Conservation (phyloP, 1,139 yeast genomes). For the Blastobotrys capitulatus region DNA sequence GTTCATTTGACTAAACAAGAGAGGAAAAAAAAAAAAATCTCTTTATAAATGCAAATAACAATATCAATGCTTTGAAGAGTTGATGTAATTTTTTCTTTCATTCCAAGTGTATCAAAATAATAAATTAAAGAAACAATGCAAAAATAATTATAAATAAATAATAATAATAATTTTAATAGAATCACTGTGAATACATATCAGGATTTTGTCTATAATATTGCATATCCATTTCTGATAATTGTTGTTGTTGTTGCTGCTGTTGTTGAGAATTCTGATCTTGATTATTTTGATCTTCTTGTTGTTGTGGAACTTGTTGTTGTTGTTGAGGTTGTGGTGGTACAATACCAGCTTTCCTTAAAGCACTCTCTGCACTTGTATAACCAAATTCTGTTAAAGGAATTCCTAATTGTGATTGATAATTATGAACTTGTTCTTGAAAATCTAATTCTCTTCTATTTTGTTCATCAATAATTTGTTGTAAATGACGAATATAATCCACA, state of each 20-base stretch:
- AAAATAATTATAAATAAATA: not conserved
- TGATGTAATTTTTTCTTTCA: too few relatives aligned
- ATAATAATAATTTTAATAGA: not conserved
- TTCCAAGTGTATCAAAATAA: too few relatives aligned
- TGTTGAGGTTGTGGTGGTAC: not conserved
- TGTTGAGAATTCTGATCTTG: not conserved
- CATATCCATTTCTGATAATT: conserved; percentile 1
- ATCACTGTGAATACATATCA: not conserved
- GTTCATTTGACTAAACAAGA: too few relatives aligned
- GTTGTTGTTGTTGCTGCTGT: not conserved
- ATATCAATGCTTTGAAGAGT: too few relatives aligned
- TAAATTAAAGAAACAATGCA: too few relatives aligned
- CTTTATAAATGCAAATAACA: too few relatives aligned
- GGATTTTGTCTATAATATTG: conserved; percentile 4
- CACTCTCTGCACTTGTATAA: conserved; percentile 76
- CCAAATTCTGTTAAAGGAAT: conserved; percentile 42
- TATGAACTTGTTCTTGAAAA: conserved; percentile 54
- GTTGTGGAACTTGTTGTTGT: not conserved
- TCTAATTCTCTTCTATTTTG: conserved; percentile 72
- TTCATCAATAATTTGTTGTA: conserved; percentile 68
- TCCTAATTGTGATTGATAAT: conserved; percentile 43
- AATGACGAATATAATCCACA: conserved; percentile 71
- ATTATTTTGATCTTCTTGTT: not conserved
- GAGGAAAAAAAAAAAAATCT: too few relatives aligned
- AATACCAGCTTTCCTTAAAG: conserved; percentile 44